These are phyloP conservation scores for Sambucus nigra DNA, from an alignment of 129 eudicot genomes.

Conservation along the genomic window DNA sequence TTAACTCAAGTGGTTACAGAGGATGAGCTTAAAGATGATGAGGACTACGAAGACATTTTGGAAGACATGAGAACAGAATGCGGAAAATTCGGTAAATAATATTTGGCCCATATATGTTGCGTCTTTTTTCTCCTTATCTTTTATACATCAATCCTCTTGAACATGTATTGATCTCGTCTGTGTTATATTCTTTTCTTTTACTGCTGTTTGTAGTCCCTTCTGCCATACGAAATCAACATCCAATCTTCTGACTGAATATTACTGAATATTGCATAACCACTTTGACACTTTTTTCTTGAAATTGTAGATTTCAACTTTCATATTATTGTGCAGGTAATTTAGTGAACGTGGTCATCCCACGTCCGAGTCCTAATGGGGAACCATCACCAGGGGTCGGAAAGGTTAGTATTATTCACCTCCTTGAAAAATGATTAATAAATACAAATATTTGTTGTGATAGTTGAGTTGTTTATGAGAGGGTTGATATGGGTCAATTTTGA, in stretches of 20 bases:
- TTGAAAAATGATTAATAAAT: too few species aligned
- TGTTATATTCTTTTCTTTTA: slow-evolving; percentile 39
- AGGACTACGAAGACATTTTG: slow-evolving; percentile 72
- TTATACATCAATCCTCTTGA: slow-evolving; percentile 5
- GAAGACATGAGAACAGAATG: slow-evolving; percentile 91
- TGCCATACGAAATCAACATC: slow-evolving; percentile 34
- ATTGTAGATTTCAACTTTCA: slow-evolving; percentile 8
- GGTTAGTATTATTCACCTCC: slow-evolving; percentile 35
- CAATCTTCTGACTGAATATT: slow-evolving; percentile 33
- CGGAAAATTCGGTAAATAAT: slow-evolving; percentile 70
- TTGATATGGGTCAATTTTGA: too few species aligned
- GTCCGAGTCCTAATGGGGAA: slow-evolving; percentile 76
- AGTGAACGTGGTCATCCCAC: slow-evolving; percentile 72
- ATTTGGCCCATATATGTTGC: not conserved
- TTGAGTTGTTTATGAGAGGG: too few species aligned
- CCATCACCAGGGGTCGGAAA: slow-evolving; percentile 87
- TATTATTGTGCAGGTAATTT: slow-evolving; percentile 53
- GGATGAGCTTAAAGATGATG: slow-evolving; percentile 81
- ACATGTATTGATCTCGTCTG: slow-evolving; percentile 23
- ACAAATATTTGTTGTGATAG: too few species aligned
- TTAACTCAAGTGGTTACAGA: slow-evolving; percentile 72
- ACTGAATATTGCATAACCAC: slow-evolving; percentile 33
- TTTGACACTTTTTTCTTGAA: not conserved
- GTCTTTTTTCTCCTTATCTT: not conserved
- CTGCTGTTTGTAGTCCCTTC: slow-evolving; percentile 37